Evolutionary conservation across 1,284 basidiomycete genomes (phyloP), one percentile per base, ranked within the genome.

Genomic region (Tilletia horrida): DNA sequence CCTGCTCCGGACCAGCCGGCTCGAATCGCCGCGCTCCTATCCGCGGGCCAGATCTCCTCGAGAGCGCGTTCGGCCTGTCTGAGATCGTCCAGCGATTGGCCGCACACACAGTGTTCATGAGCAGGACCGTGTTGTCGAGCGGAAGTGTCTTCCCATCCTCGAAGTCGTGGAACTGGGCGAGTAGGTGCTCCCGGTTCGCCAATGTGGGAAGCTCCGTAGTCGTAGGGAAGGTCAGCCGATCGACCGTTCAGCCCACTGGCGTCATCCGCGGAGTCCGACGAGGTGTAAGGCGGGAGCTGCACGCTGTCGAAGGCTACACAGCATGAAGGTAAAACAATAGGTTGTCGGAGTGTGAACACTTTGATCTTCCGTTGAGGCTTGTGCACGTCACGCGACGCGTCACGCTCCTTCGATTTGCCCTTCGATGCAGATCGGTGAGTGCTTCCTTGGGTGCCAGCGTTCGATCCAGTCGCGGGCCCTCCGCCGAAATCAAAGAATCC

Each of bases 261-360:
- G 6, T 69, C 44, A 13, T 64, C 29, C 4, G n/a, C 18, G 3
- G 70, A 66, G 64, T 76, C 73, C 0, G 70, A 67, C 25, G 74
- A 68, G 6, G 71, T 70, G 68, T 81, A 81, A 2, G 74, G 69
- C 1, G 80, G 80, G 23, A 81, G 63, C 31, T 76, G 79, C 9
- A 81, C 80, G 4, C 78, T 78, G 57, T 81, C 78, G 55, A 77
- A 76, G n/a, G 80, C 80, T 44, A 80, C 80, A 52, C 80, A 81
- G 71, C 80, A 81, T 23, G 70, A 72, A 1, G 80, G 80, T 0
- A 81, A 62, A 0, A 73, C 52, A 14, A 81, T 72, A 11, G 78
- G 77, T 62, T 81, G 80, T 14, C 80, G 71, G 43, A 81, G 67
- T 2, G 79, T 75, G 67, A 81, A 81, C 25, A 81, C 80, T 59